phyloP scores from a whole-genome alignment of 768 basidiomycete species.

The Fibroporia radiculosa region DNA sequence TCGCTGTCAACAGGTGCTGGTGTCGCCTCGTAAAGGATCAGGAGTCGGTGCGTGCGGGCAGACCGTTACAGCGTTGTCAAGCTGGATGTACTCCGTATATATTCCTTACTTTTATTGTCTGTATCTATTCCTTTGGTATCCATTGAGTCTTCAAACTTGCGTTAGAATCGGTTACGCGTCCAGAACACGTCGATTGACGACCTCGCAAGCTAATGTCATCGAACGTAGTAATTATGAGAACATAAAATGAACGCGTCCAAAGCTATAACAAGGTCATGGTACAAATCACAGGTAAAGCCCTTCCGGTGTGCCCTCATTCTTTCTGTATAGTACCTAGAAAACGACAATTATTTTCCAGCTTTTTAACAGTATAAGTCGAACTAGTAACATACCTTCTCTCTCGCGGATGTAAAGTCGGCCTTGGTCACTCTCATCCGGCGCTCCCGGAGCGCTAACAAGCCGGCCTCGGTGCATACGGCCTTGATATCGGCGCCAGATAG shows the following conservation, averaged over 20 bases:
- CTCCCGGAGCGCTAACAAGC: slow-evolving; percentile 88
- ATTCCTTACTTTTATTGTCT: slow-evolving; percentile 2
- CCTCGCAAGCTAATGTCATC: too few species aligned
- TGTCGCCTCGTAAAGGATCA: neutral
- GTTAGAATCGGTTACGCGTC: neutral
- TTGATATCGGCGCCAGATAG: slow-evolving; percentile 98
- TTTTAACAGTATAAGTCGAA: slow-evolving; percentile 9
- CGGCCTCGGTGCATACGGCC: slow-evolving; percentile 98
- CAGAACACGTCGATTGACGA: neutral
- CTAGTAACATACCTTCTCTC: slow-evolving; percentile 71
- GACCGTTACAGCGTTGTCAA: slow-evolving; percentile 7
- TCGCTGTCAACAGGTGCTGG: slow-evolving; percentile 4
- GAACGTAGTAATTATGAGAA: neutral
- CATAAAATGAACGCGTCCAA: slow-evolving; percentile 3
- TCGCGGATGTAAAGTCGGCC: slow-evolving; percentile 79
- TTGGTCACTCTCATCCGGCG: slow-evolving; percentile 92
- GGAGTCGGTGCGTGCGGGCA: slow-evolving; percentile 2
- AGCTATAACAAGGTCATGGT: slow-evolving; percentile 4
- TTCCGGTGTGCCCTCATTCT: slow-evolving; percentile 95
- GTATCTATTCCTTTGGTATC: too few species aligned
- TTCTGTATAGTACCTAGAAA: slow-evolving; percentile 76
- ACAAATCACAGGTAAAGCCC: slow-evolving; percentile 64
- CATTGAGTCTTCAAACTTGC: too few species aligned
- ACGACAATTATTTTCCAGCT: slow-evolving; percentile 3
- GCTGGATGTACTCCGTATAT: slow-evolving; percentile 7